Base-by-base conservation (phyloP, 208 protist species). In the Leishmania lainsoni region DNA sequence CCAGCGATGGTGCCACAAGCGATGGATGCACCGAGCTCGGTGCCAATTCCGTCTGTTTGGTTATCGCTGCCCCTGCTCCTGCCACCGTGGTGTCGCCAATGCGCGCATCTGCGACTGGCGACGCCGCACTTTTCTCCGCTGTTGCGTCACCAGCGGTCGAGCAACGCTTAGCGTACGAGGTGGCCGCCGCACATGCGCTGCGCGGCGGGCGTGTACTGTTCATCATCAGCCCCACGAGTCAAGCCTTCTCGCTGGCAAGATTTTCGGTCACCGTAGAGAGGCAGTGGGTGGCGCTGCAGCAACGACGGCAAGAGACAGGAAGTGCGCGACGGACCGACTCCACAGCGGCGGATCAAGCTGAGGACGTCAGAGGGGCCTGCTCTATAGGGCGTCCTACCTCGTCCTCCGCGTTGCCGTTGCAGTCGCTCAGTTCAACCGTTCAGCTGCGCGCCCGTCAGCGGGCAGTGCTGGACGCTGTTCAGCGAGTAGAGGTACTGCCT, bases 201-300 rank as follows among this genome's bases (percentile, higher is more conserved):
- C 81, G 78, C 9, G 92, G 90, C 17, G 92, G 92, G 2, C 75
- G 71, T 51, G 92, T 93, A 9, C 84, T 91, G 26, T 88, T 89
- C 77, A 49, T 93, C 3, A 86, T 81, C 59, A 70, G 86, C 1
- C 92, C 92, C 0, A 87, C 86, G 20, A 87, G 81, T 48, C 71
- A 80, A 0, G 80, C 76, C 8, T 92, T 94, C 72, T 76, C 78
- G 20, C 80, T 91, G 26, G 63, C 82, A 2, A 59, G 71, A 9
- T 90, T 93, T 78, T 85, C 86, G 49, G 75, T 84, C 51, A 71
- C 79, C 10, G 75, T 94, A 6, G 90, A 94, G 80, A 72, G n/a
- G 59, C 80, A 86, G 29, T 84, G 72, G 80, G 52, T 84, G 59
- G 54, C 79, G 52, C 51, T 69, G 29, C 69, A 75, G 69, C 49